phyloP scores from a whole-genome alignment of 768 basidiomycete genomes.

The Leccinum rimulosum region DNA sequence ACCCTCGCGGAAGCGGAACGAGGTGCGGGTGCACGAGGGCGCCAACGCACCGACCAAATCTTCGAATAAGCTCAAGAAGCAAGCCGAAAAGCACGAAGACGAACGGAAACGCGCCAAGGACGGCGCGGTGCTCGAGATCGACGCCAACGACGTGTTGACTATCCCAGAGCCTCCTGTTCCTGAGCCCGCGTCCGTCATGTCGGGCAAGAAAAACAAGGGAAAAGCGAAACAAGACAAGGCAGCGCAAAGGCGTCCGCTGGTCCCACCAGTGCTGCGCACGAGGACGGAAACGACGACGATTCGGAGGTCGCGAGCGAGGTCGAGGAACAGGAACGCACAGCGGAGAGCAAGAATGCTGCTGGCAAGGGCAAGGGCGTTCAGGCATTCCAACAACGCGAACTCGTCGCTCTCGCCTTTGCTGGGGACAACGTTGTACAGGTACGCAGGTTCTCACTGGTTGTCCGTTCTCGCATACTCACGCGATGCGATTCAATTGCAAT shows the following conservation, averaged over 20 bases:
- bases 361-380: constrained; percentile 37
- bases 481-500: constrained; percentile 4
- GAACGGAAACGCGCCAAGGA: constrained; percentile 60
- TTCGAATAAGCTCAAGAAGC: constrained; percentile 73
- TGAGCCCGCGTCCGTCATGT: background rate
- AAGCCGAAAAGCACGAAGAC: constrained; percentile 50
- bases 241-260: constrained; percentile 7
- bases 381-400: constrained; percentile 86
- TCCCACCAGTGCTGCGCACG: background rate
- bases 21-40: constrained; percentile 66
- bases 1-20: constrained; percentile 67
- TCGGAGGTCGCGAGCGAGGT: constrained; percentile 63
- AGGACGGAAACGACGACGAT: constrained; percentile 35
- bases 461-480: background rate
- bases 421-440: constrained; percentile 95
- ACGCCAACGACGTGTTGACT: constrained; percentile 25
- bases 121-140: constrained; percentile 81
- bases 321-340: constrained; percentile 60
- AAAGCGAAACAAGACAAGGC: constrained; percentile 12
- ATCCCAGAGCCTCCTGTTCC: constrained; percentile 15
- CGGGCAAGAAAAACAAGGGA: constrained; percentile 12
- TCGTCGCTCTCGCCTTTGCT: constrained; percentile 94
- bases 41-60: constrained; percentile 62
- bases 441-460: constrained; percentile 20
- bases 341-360: constrained; percentile 42